phyloP scores from a whole-genome alignment of 192 early-diverging fungal species.

The Entrophospora sp. region DNA sequence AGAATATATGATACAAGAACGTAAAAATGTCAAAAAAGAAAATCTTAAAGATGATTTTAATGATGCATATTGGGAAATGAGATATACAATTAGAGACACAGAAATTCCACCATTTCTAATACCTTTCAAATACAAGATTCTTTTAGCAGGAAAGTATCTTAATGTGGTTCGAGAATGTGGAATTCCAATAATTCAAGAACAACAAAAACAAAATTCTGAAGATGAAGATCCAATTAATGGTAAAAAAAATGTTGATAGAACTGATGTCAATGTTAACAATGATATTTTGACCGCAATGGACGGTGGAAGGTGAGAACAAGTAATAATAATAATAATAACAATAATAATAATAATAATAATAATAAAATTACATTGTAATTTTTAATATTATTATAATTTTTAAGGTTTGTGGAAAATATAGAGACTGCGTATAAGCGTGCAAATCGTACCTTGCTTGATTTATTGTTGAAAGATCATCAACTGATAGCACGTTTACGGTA shows the following conservation, averaged over 20 bases:
- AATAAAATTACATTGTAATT: background rate
- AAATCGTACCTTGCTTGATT: conserved; percentile 73
- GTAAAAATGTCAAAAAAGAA: conserved; percentile 46
- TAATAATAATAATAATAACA: too few species aligned
- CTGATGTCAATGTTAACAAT: conserved; percentile 16
- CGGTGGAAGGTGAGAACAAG: conserved; percentile 37
- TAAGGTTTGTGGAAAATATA: conserved; percentile 63
- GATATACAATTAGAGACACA: conserved; percentile 59
- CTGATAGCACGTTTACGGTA: conserved; percentile 67
- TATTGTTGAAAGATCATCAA: conserved; percentile 71
- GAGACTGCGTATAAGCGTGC: conserved; percentile 81
- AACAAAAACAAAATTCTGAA: conserved; percentile 24
- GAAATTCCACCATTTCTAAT: conserved; percentile 71
- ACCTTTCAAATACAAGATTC: conserved; percentile 66
- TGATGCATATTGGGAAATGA: conserved; percentile 75
- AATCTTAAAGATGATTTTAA: conserved; percentile 69
- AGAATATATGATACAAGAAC: conserved; percentile 90
- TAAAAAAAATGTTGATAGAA: conserved; percentile 16
- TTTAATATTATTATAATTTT: background rate
- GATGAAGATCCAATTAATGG: conserved; percentile 14
- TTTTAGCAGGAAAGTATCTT: conserved; percentile 89
- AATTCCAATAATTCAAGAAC: conserved; percentile 32
- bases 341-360: too few species aligned
- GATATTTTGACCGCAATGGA: conserved; percentile 53
- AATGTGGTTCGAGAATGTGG: conserved; percentile 88